These are phyloP conservation scores for Ceratonia siliqua DNA, from an alignment of 306 rosid species.

Conservation along the genomic window DNA sequence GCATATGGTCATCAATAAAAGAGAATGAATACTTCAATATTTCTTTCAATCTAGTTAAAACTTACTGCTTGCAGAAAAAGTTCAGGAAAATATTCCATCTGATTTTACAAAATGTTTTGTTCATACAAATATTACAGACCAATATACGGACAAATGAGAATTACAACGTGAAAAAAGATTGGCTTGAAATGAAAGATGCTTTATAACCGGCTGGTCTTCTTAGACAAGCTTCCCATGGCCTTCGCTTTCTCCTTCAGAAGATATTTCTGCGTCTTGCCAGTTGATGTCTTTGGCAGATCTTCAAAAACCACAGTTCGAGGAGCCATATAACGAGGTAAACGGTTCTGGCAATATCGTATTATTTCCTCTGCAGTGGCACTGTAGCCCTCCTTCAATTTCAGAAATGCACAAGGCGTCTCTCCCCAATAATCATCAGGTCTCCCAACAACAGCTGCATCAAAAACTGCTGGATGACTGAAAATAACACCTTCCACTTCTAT, in stretches of 20 bases:
- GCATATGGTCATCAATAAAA: not conserved
- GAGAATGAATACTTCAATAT: not conserved
- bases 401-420: slow-evolving; percentile 90
- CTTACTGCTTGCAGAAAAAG: not conserved
- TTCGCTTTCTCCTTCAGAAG: slow-evolving; percentile 65
- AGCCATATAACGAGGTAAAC: slow-evolving; percentile 76
- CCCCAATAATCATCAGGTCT: slow-evolving; percentile 88
- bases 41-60: not conserved
- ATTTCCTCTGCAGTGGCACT: slow-evolving; percentile 57
- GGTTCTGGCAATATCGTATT: slow-evolving; percentile 54
- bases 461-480: slow-evolving; percentile 68
- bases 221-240: slow-evolving; percentile 72
- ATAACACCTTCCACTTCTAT: slow-evolving; percentile 83
- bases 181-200: not conserved
- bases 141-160: not conserved
- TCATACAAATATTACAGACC: not conserved
- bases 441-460: slow-evolving; percentile 81
- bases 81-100: not conserved
- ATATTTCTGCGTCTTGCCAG: slow-evolving; percentile 82
- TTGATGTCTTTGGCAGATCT: slow-evolving; percentile 83
- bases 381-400: slow-evolving; percentile 68
- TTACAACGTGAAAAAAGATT: not conserved
- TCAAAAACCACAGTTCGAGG: slow-evolving; percentile 68
- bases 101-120: not conserved
- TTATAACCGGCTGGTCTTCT: slow-evolving; percentile 58